phyloP scores from a whole-genome alignment of 805 yeast species.

The Starmerella lactis-condensi region DNA sequence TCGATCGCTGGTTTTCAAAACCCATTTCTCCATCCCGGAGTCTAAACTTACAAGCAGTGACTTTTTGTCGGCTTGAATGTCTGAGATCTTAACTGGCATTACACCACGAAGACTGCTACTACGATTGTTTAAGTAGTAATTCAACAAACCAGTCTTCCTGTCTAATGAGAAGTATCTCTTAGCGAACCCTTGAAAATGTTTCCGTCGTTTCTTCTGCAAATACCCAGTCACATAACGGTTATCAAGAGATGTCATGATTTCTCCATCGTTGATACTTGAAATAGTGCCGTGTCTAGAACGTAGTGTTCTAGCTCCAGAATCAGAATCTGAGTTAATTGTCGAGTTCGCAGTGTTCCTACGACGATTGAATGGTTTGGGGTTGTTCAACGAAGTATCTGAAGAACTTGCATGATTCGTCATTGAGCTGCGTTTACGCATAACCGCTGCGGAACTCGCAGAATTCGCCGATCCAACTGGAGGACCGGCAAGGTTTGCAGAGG shows the following conservation, averaged over 20 bases:
- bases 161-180: slow-evolving; percentile 73
- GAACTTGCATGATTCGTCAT: too few relatives aligned
- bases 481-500: too few relatives aligned
- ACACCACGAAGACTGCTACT: slow-evolving; percentile 70
- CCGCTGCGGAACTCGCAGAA: too few relatives aligned
- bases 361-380: too few relatives aligned
- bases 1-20: slow-evolving; percentile 45
- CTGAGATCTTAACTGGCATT: slow-evolving; percentile 68
- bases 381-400: too few relatives aligned
- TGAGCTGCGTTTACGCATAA: too few relatives aligned
- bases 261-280: slow-evolving; percentile 4
- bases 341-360: too few relatives aligned
- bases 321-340: too few relatives aligned
- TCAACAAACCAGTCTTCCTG: slow-evolving; percentile 61
- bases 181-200: slow-evolving; percentile 69
- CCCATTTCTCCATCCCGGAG: slow-evolving; percentile 86
- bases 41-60: slow-evolving; percentile 60
- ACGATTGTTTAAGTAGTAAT: slow-evolving; percentile 56
- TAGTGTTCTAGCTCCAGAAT: too few relatives aligned
- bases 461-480: too few relatives aligned
- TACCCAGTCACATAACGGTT: slow-evolving; percentile 50
- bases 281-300: slow-evolving; percentile 8
- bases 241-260: slow-evolving; percentile 10
- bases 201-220: slow-evolving; percentile 61
- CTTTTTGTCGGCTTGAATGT: slow-evolving; percentile 59